A percentile compares a stretch with the other conserved stretches of the same genome.
Evolutionary conservation across 192 early-diverging fungal species (phyloP).

Genomic region (Dimargaris xerosporica): DNA sequence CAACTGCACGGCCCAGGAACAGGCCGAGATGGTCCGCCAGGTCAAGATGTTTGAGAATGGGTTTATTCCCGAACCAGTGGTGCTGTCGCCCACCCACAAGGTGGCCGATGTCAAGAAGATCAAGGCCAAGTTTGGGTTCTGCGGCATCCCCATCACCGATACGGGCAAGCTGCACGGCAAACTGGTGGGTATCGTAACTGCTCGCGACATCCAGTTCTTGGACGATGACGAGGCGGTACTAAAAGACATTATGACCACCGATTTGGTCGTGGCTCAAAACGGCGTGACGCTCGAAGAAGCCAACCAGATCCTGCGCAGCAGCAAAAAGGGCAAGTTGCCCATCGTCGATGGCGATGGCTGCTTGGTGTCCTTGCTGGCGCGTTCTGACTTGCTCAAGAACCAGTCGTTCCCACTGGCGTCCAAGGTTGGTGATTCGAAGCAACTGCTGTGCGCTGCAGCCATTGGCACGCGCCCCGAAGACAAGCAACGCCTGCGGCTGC

Average conservation of each 20-base stretch:
- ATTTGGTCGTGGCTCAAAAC: constrained; percentile 69
- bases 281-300: constrained; percentile 86
- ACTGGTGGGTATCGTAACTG: constrained; percentile 90
- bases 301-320: constrained; percentile 69
- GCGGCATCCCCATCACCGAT: constrained; percentile 92
- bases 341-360: constrained; percentile 72
- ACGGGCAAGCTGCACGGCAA: constrained; percentile 76
- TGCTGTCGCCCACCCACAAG: constrained; percentile 64
- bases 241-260: constrained; percentile 75
- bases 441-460: constrained; percentile 87
- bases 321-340: constrained; percentile 94
- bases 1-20: constrained; percentile 91
- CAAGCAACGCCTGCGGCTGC: constrained; percentile 57
- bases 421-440: constrained; percentile 64
- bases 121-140: constrained; percentile 81
- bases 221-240: constrained; percentile 46
- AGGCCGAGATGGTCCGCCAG: constrained; percentile 94
- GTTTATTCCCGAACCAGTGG: constrained; percentile 89
- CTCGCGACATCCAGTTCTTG: constrained; percentile 91
- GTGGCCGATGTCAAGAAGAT: constrained; percentile 75
- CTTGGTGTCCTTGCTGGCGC: constrained; percentile 80
- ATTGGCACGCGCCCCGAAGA: constrained; percentile 85
- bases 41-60: constrained; percentile 99
- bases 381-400: constrained; percentile 95
- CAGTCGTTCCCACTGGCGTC: constrained; percentile 87